Evolutionary conservation across 495 filamentous ascomycete species (phyloP).

Genomic region (Annulohypoxylon nitens): DNA sequence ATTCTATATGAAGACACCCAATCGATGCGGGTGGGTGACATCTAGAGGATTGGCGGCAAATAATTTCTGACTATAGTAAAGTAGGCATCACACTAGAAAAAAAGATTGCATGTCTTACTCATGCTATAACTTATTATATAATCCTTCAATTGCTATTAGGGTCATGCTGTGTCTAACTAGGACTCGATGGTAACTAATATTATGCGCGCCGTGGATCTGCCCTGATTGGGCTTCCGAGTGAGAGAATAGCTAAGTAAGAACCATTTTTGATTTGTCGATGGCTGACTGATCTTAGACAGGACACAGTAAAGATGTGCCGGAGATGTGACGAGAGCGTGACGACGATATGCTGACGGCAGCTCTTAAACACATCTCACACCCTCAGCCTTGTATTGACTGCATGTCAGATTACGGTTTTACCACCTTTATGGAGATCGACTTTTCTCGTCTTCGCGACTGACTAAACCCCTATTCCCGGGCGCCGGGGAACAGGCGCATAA

Average conservation of each 20-base stretch:
- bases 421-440: conserved; percentile 30
- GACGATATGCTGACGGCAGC: conserved; percentile 33
- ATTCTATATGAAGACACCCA: not conserved
- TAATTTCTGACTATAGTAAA: not conserved
- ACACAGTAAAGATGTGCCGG: conserved; percentile 1
- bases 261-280: not conserved
- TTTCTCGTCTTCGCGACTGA: conserved; percentile 1
- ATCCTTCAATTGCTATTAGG: not conserved
- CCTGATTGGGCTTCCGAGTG: not conserved
- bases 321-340: not conserved
- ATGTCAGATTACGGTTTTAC: conserved; percentile 45
- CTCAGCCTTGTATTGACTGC: conserved; percentile 46
- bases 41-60: conserved; percentile 6
- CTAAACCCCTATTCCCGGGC: conserved; percentile 34
- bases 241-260: conserved; percentile 5
- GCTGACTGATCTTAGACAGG: conserved; percentile 9
- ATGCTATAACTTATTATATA: not conserved
- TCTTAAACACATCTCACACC: conserved; percentile 27
- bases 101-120: conserved; percentile 1
- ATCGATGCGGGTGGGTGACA: not conserved
- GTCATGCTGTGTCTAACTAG: not conserved
- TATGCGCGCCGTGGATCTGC: conserved; percentile 12
- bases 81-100: not conserved
- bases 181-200: not conserved
- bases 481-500: conserved; percentile 34